Conservation (phyloP, 768 basidiomycete species). For the Boletus sensibilis region DNA sequence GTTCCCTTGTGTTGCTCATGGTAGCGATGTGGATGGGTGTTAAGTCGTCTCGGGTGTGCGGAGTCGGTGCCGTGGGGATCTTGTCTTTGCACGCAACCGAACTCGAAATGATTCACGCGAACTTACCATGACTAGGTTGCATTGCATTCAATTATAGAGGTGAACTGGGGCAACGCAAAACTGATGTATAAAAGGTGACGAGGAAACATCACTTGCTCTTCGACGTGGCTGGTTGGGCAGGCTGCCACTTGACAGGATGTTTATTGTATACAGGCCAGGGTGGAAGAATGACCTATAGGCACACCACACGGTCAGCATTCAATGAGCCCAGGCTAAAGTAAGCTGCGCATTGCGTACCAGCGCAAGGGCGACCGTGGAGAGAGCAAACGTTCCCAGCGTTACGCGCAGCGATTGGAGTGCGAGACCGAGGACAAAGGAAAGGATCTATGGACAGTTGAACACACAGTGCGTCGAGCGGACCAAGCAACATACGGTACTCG, state of each 20-base stretch:
- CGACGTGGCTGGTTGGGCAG: conserved; percentile 19
- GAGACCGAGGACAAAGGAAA: conserved; percentile 33
- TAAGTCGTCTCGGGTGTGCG: neutral
- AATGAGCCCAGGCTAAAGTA: too few species aligned
- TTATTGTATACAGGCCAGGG: conserved; percentile 56
- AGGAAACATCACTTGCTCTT: conserved; percentile 21
- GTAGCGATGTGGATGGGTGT: neutral
- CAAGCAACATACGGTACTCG: conserved; percentile 22
- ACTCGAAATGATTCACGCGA: neutral
- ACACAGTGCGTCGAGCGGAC: neutral
- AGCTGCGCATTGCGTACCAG: conserved; percentile 15
- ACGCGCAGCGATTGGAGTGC: conserved; percentile 27
- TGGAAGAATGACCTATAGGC: conserved; percentile 54
- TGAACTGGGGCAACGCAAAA: neutral
- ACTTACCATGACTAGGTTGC: neutral
- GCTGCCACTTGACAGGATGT: conserved; percentile 24
- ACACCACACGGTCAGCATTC: neutral
- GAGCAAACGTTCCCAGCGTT: conserved; percentile 23
- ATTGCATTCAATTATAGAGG: neutral
- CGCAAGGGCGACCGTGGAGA: conserved; percentile 20
- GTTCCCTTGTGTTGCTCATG: neutral
- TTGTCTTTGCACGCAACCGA: neutral
- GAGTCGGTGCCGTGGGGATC: neutral
- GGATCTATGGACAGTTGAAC: conserved; percentile 14
- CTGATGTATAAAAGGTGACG: neutral